A percentile compares a stretch with the other conserved stretches of the same genome.
Evolutionary conservation across 345 rosid genomes (phyloP).

Genomic region (Erucastrum elatum): DNA sequence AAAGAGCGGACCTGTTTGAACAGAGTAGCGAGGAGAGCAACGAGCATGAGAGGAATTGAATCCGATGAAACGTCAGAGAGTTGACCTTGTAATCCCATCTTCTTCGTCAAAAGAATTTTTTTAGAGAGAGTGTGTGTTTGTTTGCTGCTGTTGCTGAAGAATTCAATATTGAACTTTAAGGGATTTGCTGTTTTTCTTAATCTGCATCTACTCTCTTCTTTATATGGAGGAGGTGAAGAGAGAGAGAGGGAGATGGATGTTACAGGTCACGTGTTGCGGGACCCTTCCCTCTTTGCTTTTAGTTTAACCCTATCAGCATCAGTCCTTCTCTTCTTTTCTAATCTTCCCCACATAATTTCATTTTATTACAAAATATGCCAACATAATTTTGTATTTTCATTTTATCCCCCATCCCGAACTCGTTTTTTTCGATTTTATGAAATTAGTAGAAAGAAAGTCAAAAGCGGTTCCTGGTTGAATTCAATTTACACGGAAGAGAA

Average conservation of each 20-base stretch:
- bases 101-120: neutral
- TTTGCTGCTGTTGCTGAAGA: neutral
- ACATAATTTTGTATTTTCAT: neutral
- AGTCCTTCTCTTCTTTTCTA: constrained; percentile 12
- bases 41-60: constrained; percentile 60
- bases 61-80: constrained; percentile 69
- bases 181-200: neutral
- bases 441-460: neutral
- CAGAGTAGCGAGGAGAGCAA: constrained; percentile 59
- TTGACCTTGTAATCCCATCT: constrained; percentile 73
- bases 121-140: neutral
- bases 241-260: constrained; percentile 10
- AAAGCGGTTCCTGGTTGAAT: neutral
- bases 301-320: constrained; percentile 20
- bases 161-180: neutral
- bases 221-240: constrained; percentile 16
- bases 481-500: constrained; percentile 1
- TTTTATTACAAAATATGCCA: neutral
- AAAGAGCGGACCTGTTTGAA: constrained; percentile 49
- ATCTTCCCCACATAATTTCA: neutral
- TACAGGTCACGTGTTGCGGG: constrained; percentile 43
- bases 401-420: neutral
- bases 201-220: constrained; percentile 3
- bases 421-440: neutral
- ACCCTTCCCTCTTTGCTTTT: constrained; percentile 12